Conservation (phyloP, 257 asterid genomes). For the Nicotiana noctiflora region DNA sequence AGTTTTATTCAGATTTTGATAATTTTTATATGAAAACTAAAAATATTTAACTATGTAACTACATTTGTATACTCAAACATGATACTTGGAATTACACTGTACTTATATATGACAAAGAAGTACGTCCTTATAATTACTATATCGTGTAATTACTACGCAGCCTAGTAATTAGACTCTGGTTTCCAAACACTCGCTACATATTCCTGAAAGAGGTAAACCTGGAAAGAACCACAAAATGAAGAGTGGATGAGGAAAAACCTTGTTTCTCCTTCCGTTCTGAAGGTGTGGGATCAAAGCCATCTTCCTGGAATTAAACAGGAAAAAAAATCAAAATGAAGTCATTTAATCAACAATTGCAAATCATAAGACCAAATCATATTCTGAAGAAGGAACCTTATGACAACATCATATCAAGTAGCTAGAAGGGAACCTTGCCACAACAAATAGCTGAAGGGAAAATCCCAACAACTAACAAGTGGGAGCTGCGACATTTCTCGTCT, state of each 20-base stretch:
- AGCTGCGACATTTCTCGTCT: not conserved
- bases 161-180: too few relatives aligned
- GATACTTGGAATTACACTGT: too few relatives aligned
- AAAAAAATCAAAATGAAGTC: constrained; percentile 2
- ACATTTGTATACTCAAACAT: too few relatives aligned
- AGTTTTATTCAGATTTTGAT: too few relatives aligned
- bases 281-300: constrained; percentile 33
- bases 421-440: not conserved
- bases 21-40: too few relatives aligned
- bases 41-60: too few relatives aligned
- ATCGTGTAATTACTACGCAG: too few relatives aligned
- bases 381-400: not conserved
- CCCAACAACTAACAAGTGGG: not conserved
- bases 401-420: not conserved
- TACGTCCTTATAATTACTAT: too few relatives aligned
- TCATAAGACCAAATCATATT: constrained; percentile 2
- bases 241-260: constrained; percentile 37
- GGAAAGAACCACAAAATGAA: not conserved
- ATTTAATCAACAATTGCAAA: constrained; percentile 3
- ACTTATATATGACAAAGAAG: too few relatives aligned
- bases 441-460: not conserved
- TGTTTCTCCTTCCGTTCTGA: constrained; percentile 38
- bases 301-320: constrained; percentile 35
- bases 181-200: not conserved
- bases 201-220: not conserved